phyloP scores from a whole-genome alignment of 1,284 basidiomycete species.

The Porogramme epimiltina region DNA sequence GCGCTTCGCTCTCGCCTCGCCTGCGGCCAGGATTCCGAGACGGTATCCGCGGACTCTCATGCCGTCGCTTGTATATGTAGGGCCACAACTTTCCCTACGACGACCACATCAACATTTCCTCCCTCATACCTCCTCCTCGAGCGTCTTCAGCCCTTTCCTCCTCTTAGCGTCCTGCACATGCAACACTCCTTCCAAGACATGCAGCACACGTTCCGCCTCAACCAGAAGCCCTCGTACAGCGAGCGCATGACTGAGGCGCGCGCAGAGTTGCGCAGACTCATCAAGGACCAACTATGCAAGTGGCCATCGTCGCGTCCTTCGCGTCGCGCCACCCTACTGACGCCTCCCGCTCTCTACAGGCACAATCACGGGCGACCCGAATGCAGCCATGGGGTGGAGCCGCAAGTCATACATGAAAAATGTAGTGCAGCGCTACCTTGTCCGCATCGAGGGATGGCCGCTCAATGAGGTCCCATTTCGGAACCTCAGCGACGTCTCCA shows the following conservation, averaged over 20 bases:
- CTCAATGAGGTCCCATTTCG: constrained; percentile 32
- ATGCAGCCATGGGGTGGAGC: constrained; percentile 34
- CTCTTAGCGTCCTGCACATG: constrained; percentile 3
- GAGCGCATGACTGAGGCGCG: constrained; percentile 36
- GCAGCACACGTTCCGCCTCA: constrained; percentile 24
- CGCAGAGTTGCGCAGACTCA: constrained; percentile 31
- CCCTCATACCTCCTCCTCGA: constrained; percentile 6
- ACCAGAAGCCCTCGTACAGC: constrained; percentile 32
- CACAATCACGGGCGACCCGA: constrained; percentile 29
- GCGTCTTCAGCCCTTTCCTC: constrained; percentile 19
- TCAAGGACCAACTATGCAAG: constrained; percentile 32
- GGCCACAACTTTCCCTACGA: too few species aligned
- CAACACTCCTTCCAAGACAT: constrained; percentile 11
- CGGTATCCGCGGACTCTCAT: constrained; percentile 2
- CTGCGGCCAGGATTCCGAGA: constrained; percentile 17
- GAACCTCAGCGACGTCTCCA: constrained; percentile 36
- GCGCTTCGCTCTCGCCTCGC: constrained; percentile 22
- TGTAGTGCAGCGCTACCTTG: constrained; percentile 32
- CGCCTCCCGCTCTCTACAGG: constrained; percentile 17
- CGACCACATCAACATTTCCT: constrained; percentile 17
- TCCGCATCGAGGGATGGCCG: constrained; percentile 35
- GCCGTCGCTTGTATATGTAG: constrained; percentile 16
- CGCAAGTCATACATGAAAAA: constrained; percentile 32
- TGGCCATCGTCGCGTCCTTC: not conserved
- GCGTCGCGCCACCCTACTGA: not conserved